phyloP scores from a whole-genome alignment of 2,329 filamentous ascomycete species.

The Paraconiothyrium brasiliense region DNA sequence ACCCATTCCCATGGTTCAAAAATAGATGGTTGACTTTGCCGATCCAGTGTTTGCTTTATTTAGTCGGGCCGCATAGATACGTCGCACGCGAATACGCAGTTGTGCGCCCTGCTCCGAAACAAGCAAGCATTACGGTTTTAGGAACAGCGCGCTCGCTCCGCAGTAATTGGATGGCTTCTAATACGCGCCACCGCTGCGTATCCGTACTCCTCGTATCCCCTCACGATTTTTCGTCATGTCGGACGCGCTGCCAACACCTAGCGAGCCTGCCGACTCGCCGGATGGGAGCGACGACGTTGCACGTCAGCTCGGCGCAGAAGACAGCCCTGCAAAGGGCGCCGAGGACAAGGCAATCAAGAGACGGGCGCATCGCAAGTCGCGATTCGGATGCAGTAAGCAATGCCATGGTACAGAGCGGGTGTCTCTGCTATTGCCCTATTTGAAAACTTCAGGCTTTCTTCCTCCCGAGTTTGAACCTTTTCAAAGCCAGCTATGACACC shows the following conservation, averaged over 20 bases:
- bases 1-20: not conserved
- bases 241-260: conserved; percentile 4
- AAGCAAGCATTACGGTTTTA: conserved; percentile 6
- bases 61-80: conserved; percentile 7
- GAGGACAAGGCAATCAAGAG: conserved; percentile 22
- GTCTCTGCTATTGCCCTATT: no score
- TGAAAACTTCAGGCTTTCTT: no score
- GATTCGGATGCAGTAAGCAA: conserved; percentile 32
- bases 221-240: conserved; percentile 8
- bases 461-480: no score
- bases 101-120: conserved; percentile 3
- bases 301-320: not conserved
- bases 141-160: conserved; percentile 10
- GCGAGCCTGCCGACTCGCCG: conserved; percentile 5
- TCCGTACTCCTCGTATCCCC: conserved; percentile 10
- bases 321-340: not conserved
- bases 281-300: not conserved
- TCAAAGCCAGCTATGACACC: not conserved
- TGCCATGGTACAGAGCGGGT: no score
- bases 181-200: conserved; percentile 12
- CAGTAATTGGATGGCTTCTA: conserved; percentile 2
- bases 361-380: conserved; percentile 40
- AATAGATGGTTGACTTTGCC: not conserved
- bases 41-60: not conserved
- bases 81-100: conserved; percentile 7